Evolutionary conservation across 371 early-diverging fungal species (phyloP), one percentile per base, ranked within the genome.

Genomic region (Mucor indicus): DNA sequence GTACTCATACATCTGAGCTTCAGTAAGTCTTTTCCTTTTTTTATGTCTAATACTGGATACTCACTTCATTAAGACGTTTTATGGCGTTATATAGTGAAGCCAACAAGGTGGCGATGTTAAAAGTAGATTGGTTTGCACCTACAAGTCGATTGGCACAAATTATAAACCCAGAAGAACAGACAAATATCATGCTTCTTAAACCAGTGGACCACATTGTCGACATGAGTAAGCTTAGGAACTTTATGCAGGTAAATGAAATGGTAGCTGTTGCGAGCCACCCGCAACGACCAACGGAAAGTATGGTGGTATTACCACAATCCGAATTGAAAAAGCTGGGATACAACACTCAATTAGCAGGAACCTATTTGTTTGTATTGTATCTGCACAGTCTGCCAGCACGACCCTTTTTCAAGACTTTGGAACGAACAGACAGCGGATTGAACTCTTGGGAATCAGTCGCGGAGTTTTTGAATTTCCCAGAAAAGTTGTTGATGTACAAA

Each of bases 181-280:
- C 48, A 13, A 39, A 39, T 2, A 23, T 60, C 22, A 13, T n/a
- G n/a, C n/a, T 16, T 10, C 30, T 55, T 20, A 17, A 9, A 1
- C 27, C 32, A 0, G 7, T 5, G 10, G 30, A 30, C 19, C 23
- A 29, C 17, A 12, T 38, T 10, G 31, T 60, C 10, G 43, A 50
- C 6, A 13, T 46, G 2, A 35, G 55, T 10, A 60, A 60, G 44
- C 22, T 60, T 16, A 50, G 31, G 24, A 48, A 44, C 6, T 55
- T 48, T 20, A 50, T 55, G 47, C 43, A 46, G 33, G 47, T 44
- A 13, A 55, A 55, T 38, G 55, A 47, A 44, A 39, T 51, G 52
- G 43, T 25, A 1, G 55, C 51, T 10, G 24, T 55, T 22, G 36
- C 51, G 7, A 38, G 25, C 17, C 41, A 55, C 24, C 20, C 48